phyloP scores from a whole-genome alignment of 176 grass and related monocot species.

The Neostapfia colusana region DNA sequence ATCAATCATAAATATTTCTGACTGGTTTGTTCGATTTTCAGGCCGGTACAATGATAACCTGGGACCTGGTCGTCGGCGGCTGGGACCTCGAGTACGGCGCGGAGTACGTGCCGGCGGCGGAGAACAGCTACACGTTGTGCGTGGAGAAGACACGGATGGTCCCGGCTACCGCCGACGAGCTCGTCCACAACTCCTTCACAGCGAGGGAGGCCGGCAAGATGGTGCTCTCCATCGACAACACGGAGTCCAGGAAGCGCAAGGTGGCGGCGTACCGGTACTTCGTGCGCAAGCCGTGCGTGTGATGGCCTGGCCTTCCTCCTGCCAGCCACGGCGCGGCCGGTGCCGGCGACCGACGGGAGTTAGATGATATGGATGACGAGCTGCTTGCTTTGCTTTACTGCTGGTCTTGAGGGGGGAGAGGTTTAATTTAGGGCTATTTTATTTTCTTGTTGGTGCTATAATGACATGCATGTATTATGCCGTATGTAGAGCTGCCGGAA shows the following conservation, averaged over 20 bases:
- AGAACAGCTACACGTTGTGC: constrained; percentile 68
- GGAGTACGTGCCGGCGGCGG: constrained; percentile 74
- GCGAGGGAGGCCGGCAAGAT: constrained; percentile 85
- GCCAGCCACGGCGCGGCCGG: no score
- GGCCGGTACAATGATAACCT: constrained; percentile 83
- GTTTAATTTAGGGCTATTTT: constrained; percentile 31
- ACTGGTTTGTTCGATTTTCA: constrained; percentile 32
- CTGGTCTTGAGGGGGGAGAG: background rate
- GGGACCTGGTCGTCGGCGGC: constrained; percentile 84
- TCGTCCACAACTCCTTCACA: constrained; percentile 72
- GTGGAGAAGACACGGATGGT: constrained; percentile 80
- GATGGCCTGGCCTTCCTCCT: background rate
- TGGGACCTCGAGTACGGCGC: constrained; percentile 97
- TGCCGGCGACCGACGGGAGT: no score
- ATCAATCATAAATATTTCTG: background rate
- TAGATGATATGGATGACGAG: background rate
- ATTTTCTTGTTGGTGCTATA: constrained; percentile 44
- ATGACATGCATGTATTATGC: constrained; percentile 50
- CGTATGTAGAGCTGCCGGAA: constrained; percentile 48
- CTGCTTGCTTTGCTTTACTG: background rate
- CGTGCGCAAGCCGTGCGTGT: constrained; percentile 69
- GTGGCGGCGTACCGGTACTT: constrained; percentile 92
- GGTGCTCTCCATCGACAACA: constrained; percentile 92
- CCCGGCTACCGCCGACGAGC: constrained; percentile 55
- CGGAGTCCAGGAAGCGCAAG: constrained; percentile 75